Evolutionary conservation across 345 rosid genomes (phyloP).

Genomic region (Trapa bicornis): DNA sequence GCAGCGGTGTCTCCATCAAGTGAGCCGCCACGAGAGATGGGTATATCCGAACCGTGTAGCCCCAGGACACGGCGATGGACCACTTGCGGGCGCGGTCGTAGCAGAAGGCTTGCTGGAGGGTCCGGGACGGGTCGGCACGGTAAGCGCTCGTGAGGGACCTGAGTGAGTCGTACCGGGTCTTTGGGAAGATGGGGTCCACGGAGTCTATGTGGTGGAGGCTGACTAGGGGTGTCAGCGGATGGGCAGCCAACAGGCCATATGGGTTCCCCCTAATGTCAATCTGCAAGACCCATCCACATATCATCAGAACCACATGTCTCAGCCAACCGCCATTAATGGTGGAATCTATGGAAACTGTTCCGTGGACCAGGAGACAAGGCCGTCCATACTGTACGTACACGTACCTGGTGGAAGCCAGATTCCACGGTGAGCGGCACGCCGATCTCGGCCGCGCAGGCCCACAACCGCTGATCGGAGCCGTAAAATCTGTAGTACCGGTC

Average conservation of each 20-base stretch:
- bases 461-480: constrained; percentile 80
- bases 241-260: constrained; percentile 66
- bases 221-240: constrained; percentile 59
- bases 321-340: too few species aligned
- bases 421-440: constrained; percentile 60
- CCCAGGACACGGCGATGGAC: constrained; percentile 80
- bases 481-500: constrained; percentile 48
- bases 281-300: constrained; percentile 20
- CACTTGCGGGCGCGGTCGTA: constrained; percentile 44
- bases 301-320: background rate
- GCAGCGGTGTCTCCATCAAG: constrained; percentile 41
- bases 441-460: constrained; percentile 60
- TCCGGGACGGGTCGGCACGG: constrained; percentile 44
- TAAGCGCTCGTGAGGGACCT: constrained; percentile 34
- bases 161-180: constrained; percentile 35
- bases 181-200: constrained; percentile 47
- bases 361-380: too few species aligned
- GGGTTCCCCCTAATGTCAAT: constrained; percentile 64
- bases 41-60: constrained; percentile 63
- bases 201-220: constrained; percentile 64
- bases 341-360: too few species aligned
- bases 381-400: background rate
- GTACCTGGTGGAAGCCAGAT: constrained; percentile 84
- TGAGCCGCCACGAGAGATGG: constrained; percentile 26
- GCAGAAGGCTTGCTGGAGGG: constrained; percentile 55